Evolutionary conservation across 345 rosid species (phyloP), one percentile per base, ranked within the genome.

Genomic region (Brassica napus): DNA sequence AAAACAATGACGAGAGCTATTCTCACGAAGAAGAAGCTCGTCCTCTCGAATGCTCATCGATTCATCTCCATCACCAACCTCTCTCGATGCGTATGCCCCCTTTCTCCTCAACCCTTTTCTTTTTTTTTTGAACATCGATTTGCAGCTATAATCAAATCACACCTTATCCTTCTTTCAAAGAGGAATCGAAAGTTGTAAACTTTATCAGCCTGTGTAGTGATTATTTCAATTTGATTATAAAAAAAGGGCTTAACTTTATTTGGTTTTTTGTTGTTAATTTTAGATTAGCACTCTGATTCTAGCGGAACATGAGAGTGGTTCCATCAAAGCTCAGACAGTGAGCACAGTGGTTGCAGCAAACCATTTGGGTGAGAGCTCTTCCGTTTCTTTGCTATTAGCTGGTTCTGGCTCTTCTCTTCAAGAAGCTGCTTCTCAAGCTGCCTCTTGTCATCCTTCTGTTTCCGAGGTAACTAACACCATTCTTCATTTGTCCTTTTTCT

Each of bases 321-420:
- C 77, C 1, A 75, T 95, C 77, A 93, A 87, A 80, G 65, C 88
- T 11, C 90, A 86, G 35, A 86, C 90, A 1, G 11, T 93, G 74
- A 89, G 89, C 73, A 94, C 98, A 9, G 86, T 95, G 18, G 92
- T 83, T 81, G 97, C 98, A 1, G 97, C 99, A 0, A 91, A 82
- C 69, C 78, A 79, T 34, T 78, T 93, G 59, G 69, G 88, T 69
- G 80, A 79, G 0, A 89, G 80, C 31, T 87, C 88, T 52, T 52
- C 57, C n/a, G 57, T 52, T n/a, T 52, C 57, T 52, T 52, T 52
- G 57, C 57, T 52, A 52, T n/a, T 52, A 52, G 57, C 57, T 52
- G 57, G 57, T 52, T 52, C 57, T 5, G 57, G 57, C 57, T 52
- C 57, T 5, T 52, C 57, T 52, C 57, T 52, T n/a, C 57, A 52